Evolutionary conservation across 2,329 filamentous ascomycete genomes (phyloP).

Genomic region (Aspergillus sp.): DNA sequence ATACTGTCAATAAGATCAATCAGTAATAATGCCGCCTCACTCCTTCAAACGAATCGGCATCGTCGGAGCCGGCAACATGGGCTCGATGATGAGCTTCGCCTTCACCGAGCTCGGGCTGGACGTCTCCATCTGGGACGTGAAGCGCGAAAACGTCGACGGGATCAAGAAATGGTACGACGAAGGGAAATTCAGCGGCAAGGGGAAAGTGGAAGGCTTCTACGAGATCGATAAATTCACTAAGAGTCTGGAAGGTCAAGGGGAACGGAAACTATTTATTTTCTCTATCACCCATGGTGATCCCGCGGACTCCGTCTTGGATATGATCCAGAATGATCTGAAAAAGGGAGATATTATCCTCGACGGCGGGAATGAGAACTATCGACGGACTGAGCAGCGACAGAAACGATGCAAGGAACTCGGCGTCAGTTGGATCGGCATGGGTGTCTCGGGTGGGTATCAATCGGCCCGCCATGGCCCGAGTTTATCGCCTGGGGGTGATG

Average conservation of each 20-base stretch:
- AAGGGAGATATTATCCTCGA: conserved; percentile 68
- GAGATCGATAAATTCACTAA: conserved; percentile 39
- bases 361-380: conserved; percentile 68
- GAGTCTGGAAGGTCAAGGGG: conserved; percentile 34
- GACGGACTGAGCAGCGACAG: conserved; percentile 65
- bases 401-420: conserved; percentile 57
- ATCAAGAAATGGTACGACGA: conserved; percentile 25
- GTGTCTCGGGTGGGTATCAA: conserved; percentile 70
- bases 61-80: conserved; percentile 46
- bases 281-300: conserved; percentile 44
- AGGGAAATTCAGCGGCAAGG: conserved; percentile 27
- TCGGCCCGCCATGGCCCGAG: conserved; percentile 65
- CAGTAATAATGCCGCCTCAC: conserved; percentile 23
- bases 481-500: conserved; percentile 66
- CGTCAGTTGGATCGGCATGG: conserved; percentile 67
- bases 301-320: conserved; percentile 37
- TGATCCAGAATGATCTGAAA: conserved; percentile 54
- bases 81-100: conserved; percentile 46
- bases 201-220: conserved; percentile 37
- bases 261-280: conserved; percentile 42
- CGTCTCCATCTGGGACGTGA: conserved; percentile 44
- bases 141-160: conserved; percentile 36
- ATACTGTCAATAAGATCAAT: too few species aligned
- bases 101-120: conserved; percentile 42
- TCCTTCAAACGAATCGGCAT: conserved; percentile 42